Evolutionary conservation across 1,139 yeast species (phyloP).

Genomic region (Ogataea hybrid): DNA sequence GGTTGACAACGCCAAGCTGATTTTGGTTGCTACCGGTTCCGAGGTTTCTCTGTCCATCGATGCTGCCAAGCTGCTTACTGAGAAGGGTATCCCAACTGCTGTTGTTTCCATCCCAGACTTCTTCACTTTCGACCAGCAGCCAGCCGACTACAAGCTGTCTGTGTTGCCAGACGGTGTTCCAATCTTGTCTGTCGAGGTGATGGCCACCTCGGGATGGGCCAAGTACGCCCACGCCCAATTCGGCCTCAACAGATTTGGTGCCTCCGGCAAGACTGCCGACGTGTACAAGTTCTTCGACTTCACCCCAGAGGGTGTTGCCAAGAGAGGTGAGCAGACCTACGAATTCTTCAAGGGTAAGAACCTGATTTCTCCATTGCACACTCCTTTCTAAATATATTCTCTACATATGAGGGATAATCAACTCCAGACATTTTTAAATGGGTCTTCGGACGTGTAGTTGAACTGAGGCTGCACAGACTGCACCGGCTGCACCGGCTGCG

Average conservation of each 20-base stretch:
- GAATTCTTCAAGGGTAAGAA: constrained; percentile 79
- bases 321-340: constrained; percentile 78
- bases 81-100: constrained; percentile 64
- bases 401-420: not conserved
- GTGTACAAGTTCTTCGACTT: constrained; percentile 85
- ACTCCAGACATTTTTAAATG: constrained; percentile 67
- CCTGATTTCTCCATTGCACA: constrained; percentile 73
- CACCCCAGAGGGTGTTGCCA: constrained; percentile 91
- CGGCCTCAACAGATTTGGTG: constrained; percentile 96
- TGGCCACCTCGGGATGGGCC: constrained; percentile 91
- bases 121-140: constrained; percentile 84
- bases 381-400: constrained; percentile 53
- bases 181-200: constrained; percentile 90
- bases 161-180: constrained; percentile 96
- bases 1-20: constrained; percentile 65
- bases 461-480: constrained; percentile 1
- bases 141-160: constrained; percentile 72
- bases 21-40: constrained; percentile 91
- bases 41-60: constrained; percentile 86
- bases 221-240: constrained; percentile 96
- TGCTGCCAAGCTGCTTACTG: constrained; percentile 67
- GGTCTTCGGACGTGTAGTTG: constrained; percentile 43
- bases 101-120: constrained; percentile 95
- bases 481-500: constrained; percentile 15
- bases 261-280: constrained; percentile 87